These are phyloP conservation scores for Penicillium sp. DNA, from an alignment of 2,329 filamentous ascomycete species.

Conservation along the genomic window DNA sequence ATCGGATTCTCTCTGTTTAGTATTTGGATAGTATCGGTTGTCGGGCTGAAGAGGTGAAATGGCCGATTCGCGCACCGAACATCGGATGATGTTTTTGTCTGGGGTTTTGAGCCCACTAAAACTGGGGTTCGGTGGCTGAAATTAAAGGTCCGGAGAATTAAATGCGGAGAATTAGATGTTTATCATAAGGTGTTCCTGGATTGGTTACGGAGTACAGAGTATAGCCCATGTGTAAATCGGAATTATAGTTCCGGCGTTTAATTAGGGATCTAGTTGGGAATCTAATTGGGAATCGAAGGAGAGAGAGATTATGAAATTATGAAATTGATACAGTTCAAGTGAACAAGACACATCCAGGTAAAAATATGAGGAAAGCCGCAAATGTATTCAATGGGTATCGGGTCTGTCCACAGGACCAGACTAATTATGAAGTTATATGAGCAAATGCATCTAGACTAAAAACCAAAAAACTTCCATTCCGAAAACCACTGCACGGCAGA, in stretches of 20 bases:
- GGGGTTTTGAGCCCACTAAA: background rate
- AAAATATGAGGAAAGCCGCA: background rate
- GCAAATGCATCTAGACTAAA: slow-evolving; percentile 2
- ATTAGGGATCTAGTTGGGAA: background rate
- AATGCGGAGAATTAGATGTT: background rate
- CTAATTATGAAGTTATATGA: slow-evolving; percentile 17
- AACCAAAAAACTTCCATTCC: slow-evolving; percentile 8
- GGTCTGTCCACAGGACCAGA: slow-evolving; percentile 11
- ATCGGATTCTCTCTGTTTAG: background rate
- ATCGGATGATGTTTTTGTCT: slow-evolving; percentile 17
- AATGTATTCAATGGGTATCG: slow-evolving; percentile 17
- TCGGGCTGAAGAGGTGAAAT: slow-evolving; percentile 9
- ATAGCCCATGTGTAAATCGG: background rate
- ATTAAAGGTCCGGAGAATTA: background rate
- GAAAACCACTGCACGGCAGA: slow-evolving; percentile 29
- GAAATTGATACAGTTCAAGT: background rate
- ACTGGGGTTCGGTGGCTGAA: background rate
- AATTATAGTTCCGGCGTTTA: background rate
- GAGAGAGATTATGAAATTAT: background rate
- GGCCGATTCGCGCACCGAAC: slow-evolving; percentile 23
- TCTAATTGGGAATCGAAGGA: background rate
- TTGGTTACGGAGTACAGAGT: background rate
- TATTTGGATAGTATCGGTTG: background rate
- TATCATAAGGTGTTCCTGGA: background rate
- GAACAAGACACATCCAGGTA: background rate